phyloP scores from a whole-genome alignment of 2,329 filamentous ascomycete species.

The Trichoderma sp. region DNA sequence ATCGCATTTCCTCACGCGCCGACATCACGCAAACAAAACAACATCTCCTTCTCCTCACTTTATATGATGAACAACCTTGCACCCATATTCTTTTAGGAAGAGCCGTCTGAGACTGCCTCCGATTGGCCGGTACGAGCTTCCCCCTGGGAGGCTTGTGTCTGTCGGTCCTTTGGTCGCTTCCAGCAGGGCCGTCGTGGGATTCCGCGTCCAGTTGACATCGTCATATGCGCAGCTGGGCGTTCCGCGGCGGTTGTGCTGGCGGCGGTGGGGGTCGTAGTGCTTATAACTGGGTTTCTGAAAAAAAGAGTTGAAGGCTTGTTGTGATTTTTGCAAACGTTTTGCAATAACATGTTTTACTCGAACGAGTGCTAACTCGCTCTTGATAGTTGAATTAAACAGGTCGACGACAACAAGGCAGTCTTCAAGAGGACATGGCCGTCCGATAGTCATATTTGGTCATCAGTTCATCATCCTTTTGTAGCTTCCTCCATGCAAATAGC shows the following conservation, averaged over 20 bases:
- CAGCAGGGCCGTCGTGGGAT: constrained; percentile 15
- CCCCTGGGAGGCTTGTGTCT: not conserved
- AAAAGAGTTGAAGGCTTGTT: constrained; percentile 31
- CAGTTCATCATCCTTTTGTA: not conserved
- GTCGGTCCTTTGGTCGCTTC: constrained; percentile 17
- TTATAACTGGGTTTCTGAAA: constrained; percentile 51
- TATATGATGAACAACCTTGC: constrained; percentile 46
- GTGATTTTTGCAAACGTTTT: not conserved
- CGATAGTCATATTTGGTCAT: not conserved
- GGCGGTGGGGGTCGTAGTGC: constrained; percentile 45
- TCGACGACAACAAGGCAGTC: not conserved
- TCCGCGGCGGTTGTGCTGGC: constrained; percentile 31
- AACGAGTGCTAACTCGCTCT: constrained; percentile 16
- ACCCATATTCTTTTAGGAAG: constrained; percentile 46
- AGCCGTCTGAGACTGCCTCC: constrained; percentile 48
- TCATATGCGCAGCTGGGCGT: constrained; percentile 36
- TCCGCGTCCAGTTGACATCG: constrained; percentile 34
- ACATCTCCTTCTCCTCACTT: constrained; percentile 17
- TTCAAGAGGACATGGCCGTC: not conserved
- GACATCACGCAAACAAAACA: not conserved
- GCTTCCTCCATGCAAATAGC: constrained; percentile 24
- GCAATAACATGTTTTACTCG: not conserved
- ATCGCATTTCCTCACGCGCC: not conserved
- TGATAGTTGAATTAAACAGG: not conserved
- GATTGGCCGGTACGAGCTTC: constrained; percentile 15